Evolutionary conservation across 805 yeast genomes (phyloP).

Genomic region (Wickerhamiella vanderwaltii): DNA sequence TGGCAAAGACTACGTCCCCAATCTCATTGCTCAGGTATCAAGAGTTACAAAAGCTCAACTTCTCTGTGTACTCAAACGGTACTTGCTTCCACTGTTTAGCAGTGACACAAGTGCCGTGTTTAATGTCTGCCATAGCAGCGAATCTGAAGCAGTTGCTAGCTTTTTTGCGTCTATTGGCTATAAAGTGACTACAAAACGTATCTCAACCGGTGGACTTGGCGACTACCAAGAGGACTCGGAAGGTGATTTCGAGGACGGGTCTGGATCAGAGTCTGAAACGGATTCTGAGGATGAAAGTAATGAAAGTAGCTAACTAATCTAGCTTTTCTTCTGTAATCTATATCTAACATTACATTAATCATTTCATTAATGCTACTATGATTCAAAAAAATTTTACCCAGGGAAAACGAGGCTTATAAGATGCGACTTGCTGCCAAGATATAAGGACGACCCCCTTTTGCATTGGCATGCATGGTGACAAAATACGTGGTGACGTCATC

Average conservation of each 20-base stretch:
- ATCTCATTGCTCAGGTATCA: slow-evolving; percentile 42
- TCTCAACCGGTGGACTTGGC: slow-evolving; percentile 30
- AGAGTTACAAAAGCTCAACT: slow-evolving; percentile 39
- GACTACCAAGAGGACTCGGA: slow-evolving; percentile 21
- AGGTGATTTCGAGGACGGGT: slow-evolving; percentile 18
- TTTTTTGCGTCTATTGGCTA: slow-evolving; percentile 48
- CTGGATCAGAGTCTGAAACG: no score
- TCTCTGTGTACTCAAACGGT: slow-evolving; percentile 37
- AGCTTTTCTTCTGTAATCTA: no score
- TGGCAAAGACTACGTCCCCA: slow-evolving; percentile 51
- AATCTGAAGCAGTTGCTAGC: slow-evolving; percentile 35
- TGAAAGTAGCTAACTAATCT: no score
- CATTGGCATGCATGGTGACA: no score
- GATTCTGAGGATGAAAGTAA: slow-evolving; percentile 3
- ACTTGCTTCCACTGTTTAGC: slow-evolving; percentile 55
- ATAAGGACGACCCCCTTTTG: no score
- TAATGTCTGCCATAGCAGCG: slow-evolving; percentile 61
- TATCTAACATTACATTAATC: no score
- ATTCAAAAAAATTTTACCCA: no score
- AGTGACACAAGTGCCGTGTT: slow-evolving; percentile 46
- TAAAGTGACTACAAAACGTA: slow-evolving; percentile 43
- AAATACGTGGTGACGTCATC: no score
- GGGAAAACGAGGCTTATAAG: no score
- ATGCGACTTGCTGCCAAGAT: no score
- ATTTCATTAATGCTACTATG: no score